Base-by-base conservation (phyloP, 352 stramenopile species). In the Phytophthora aleatoria region DNA sequence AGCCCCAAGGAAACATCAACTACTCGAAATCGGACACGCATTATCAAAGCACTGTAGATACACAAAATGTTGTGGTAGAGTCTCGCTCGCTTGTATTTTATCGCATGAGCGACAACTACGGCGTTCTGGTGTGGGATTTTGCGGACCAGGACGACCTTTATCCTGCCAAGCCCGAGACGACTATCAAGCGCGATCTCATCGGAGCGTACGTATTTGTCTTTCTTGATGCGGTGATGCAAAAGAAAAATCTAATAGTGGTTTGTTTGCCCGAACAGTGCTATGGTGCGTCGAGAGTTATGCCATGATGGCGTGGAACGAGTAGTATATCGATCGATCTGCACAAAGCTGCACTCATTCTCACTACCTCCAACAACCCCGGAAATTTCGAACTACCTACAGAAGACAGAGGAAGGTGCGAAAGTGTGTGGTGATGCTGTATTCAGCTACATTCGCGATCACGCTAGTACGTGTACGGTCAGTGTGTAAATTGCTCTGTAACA, bases 341-440 rank as follows among this genome's bases (percentile, higher is more conserved):
- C 74, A 13, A 76, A 77, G 24, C 15, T 61, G 7, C 73, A 73
- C n/a, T 71, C 64, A n/a, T 75, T 79, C 36, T 62, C 53, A 27
- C 26, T 48, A 5, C 4, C 39, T 43, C 36, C 63, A 11, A 20
- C 44, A 28, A 15, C 62, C 11, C 54, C 69, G 1, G 53, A 54
- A 8, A 45, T 79, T 20, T 36, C 50, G 13, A 51, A 73, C 51
- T 83, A 73, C 41, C 53, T 73, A 43, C 50, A 75, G 38, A 64
- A 56, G n/a, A 59, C 69, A 2, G 49, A 66, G 24, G 33, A 66
- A 24, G 73, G 72, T 12, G 61, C 63, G 26, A 72, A 61, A 20
- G 16, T 74, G 31, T 89, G 77, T 28, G 78, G 80, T 30, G 66
- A 69, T 6, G 20, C 64, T 9, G 73, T 88, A 15, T 84, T 78